Base-by-base conservation (phyloP, 371 early-diverging fungal species). In the Blakeslea trispora region DNA sequence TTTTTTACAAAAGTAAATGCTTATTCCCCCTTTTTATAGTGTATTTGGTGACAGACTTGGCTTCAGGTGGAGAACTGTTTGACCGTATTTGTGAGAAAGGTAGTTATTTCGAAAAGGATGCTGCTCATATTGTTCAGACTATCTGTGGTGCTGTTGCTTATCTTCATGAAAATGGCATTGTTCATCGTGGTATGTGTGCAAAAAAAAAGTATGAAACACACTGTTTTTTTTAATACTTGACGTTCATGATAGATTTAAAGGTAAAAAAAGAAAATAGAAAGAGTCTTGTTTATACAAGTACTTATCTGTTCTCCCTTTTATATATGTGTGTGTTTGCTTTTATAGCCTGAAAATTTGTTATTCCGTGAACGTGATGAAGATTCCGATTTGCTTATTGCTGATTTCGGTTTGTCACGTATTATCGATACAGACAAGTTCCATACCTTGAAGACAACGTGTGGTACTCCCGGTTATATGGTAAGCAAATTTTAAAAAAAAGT, bases 61-160 rank as follows among this genome's bases (percentile, higher is more conserved):
- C 92, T 53, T 79, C 81, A 7, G 96, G 96, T 18, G 96, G 96
- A 24, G 96, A 95, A 69, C 71, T 96, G 32, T 95, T 96, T 61
- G 92, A 94, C 67, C 83, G 92, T 48, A 92, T 97, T 53, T 87
- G 86, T 59, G 83, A 84, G 52, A 87, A 89, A 56, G 84, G 83
- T n/a, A 81, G 73, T 58, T 93, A 92, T 60, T 90, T 84, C 71
- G 95, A 95, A 71, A 79, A 79, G 23, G 93, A 95, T 68, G 95
- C 93, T n/a, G 92, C 91, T 40, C 74, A 89, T 51, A 85, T 95
- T 59, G 81, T 93, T 39, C 72, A 77, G 21, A 88, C 86, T 9
- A 83, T 93, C 28, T 76, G 85, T 46, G 86, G 82, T 45, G 92
- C 91, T 23, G 91, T 91, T 13, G 82, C 79, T 13, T 93, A 93